phyloP scores from a whole-genome alignment of 805 yeast species.

The Yamadazyma sp. region DNA sequence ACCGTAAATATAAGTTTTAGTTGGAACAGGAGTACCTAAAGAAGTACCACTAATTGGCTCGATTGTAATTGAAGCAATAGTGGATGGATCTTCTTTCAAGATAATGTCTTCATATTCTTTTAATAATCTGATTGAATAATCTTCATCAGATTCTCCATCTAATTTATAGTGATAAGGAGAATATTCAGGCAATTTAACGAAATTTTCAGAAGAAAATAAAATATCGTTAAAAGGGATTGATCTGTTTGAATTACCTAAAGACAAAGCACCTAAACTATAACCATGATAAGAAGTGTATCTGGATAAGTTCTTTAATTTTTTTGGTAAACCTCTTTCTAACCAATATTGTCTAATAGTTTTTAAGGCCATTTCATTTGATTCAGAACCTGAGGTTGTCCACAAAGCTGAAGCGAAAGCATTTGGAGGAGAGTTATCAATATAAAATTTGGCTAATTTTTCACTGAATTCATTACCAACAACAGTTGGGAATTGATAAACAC shows the following conservation, averaged over 20 bases:
- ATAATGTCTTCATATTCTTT: slow-evolving; percentile 22
- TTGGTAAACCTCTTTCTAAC: slow-evolving; percentile 21
- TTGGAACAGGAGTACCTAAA: slow-evolving; percentile 26
- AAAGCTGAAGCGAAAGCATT: slow-evolving; percentile 42
- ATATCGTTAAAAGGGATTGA: slow-evolving; percentile 20
- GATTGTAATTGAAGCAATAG: slow-evolving; percentile 23
- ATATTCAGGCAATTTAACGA: slow-evolving; percentile 20
- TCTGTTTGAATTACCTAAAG: slow-evolving; percentile 20
- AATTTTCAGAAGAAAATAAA: slow-evolving; percentile 15
- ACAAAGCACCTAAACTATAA: slow-evolving; percentile 24
- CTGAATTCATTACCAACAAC: slow-evolving; percentile 21
- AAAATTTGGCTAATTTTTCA: slow-evolving; percentile 24
- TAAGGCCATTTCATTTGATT: slow-evolving; percentile 27
- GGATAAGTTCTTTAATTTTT: slow-evolving; percentile 22
- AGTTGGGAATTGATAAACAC: slow-evolving; percentile 24
- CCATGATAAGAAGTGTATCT: slow-evolving; percentile 29
- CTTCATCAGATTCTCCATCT: slow-evolving; percentile 20
- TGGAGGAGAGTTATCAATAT: slow-evolving; percentile 37
- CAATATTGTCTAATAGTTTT: slow-evolving; percentile 26
- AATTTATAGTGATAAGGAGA: slow-evolving; percentile 28
- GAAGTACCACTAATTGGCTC: slow-evolving; percentile 29
- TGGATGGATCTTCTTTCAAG: slow-evolving; percentile 24
- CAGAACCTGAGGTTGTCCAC: slow-evolving; percentile 34
- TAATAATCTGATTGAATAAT: slow-evolving; percentile 21
- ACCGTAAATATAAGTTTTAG: slow-evolving; percentile 25